Conservation (phyloP, 2,329 filamentous ascomycete species). For the Aspergillus felis region DNA sequence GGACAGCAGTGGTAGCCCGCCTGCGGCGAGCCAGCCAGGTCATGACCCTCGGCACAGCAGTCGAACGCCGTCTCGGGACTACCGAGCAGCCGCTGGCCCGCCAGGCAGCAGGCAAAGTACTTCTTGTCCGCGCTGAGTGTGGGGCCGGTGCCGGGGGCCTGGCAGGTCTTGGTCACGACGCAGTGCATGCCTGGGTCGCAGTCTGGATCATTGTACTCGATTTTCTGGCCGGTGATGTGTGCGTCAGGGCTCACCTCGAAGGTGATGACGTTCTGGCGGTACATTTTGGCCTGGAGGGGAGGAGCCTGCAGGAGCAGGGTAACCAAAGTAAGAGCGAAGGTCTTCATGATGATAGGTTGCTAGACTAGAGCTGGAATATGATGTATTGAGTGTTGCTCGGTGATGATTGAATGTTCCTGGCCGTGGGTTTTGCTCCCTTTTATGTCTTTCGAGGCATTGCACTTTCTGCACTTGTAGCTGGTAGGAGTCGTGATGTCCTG, state of each 20-base stretch:
- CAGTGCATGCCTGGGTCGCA: conserved; percentile 2
- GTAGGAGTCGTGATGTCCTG: too few relatives aligned
- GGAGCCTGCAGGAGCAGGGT: not conserved
- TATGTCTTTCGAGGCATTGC: too few relatives aligned
- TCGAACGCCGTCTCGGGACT: conserved; percentile 9
- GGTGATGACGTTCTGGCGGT: not conserved
- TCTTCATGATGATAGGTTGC: not conserved
- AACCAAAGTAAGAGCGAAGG: not conserved
- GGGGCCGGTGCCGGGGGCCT: not conserved
- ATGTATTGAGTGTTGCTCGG: too few relatives aligned
- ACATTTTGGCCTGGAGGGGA: not conserved
- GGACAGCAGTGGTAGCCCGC: conserved; percentile 9
- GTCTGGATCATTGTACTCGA: conserved; percentile 6
- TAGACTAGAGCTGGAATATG: too few relatives aligned
- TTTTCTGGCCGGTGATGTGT: not conserved
- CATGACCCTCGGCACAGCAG: conserved; percentile 10
- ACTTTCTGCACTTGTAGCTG: too few relatives aligned
- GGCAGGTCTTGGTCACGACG: conserved; percentile 3
- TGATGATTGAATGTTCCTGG: too few relatives aligned
- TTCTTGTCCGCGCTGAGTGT: conserved; percentile 6
- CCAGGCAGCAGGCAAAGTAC: conserved; percentile 8
- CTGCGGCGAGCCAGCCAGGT: conserved; percentile 7
- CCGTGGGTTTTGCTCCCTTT: too few relatives aligned
- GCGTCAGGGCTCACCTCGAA: not conserved
- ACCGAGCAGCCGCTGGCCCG: conserved; percentile 5